phyloP scores from a whole-genome alignment of 495 filamentous ascomycete genomes.

The Achaetomiella virescens region DNA sequence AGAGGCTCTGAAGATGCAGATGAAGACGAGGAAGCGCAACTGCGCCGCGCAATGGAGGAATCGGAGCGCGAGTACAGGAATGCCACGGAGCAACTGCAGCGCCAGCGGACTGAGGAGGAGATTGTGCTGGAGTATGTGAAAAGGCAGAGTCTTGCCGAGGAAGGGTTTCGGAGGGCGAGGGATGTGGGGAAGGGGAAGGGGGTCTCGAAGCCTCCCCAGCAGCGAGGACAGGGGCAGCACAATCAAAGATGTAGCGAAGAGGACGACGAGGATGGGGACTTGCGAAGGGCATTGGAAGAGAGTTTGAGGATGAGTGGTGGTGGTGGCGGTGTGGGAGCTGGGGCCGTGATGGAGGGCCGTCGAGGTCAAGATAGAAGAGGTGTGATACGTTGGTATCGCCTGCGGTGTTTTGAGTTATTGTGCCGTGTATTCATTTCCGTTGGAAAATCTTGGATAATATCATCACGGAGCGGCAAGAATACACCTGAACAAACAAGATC shows the following conservation, averaged over 20 bases:
- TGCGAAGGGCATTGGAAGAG: conserved; percentile 42
- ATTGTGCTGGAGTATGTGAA: conserved; percentile 72
- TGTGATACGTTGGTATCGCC: too few relatives aligned
- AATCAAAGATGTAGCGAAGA: conserved; percentile 21
- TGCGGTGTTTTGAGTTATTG: too few relatives aligned
- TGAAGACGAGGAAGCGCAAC: conserved; percentile 38
- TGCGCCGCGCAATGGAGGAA: conserved; percentile 42
- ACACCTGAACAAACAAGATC: too few relatives aligned
- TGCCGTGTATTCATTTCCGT: too few relatives aligned
- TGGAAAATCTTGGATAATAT: too few relatives aligned
- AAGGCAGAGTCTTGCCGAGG: conserved; percentile 67
- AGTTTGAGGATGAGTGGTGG: conserved; percentile 33
- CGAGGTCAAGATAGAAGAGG: not conserved
- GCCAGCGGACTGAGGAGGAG: conserved; percentile 58
- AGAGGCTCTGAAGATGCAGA: not conserved
- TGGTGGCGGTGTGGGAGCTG: conserved; percentile 2
- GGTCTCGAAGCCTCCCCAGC: not conserved
- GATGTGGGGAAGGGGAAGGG: conserved; percentile 12
- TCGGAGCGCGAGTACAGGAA: conserved; percentile 37
- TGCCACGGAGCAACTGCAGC: conserved; percentile 33
- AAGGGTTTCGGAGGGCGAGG: conserved; percentile 39
- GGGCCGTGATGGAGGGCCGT: not conserved
- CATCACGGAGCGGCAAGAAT: too few relatives aligned
- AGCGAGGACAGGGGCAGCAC: not conserved
- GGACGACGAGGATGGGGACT: conserved; percentile 38